A percentile compares a stretch with the other conserved stretches of the same genome.
Conservation (phyloP, 306 rosid species). For the Spatholobus suberectus region DNA sequence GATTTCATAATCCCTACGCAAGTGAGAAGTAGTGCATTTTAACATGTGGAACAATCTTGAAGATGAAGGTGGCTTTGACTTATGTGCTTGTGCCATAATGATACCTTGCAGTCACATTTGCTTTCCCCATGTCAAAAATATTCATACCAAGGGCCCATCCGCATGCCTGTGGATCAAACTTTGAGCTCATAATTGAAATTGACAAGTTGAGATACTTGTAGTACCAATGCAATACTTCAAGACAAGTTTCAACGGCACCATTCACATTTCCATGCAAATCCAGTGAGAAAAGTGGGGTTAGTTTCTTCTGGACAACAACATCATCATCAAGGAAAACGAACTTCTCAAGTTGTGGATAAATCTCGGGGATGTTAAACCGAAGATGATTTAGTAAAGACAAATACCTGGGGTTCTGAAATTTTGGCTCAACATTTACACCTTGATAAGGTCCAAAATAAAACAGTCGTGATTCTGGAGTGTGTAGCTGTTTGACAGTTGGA, state of each 20-base stretch:
- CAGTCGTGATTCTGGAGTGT: constrained; percentile 56
- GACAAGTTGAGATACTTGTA: constrained; percentile 93
- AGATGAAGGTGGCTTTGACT: constrained; percentile 76
- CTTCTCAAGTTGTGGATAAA: constrained; percentile 92
- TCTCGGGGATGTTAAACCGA: constrained; percentile 91
- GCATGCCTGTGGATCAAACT: constrained; percentile 89
- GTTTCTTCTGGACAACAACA: constrained; percentile 89
- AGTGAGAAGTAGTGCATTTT: constrained; percentile 60
- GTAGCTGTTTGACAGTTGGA: constrained; percentile 70
- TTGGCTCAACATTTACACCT: constrained; percentile 60
- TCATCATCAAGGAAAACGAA: constrained; percentile 92
- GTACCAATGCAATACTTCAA: constrained; percentile 86
- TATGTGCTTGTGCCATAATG: constrained; percentile 86
- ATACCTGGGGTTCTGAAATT: constrained; percentile 67
- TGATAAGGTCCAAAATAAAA: constrained; percentile 66
- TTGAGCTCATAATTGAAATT: constrained; percentile 78
- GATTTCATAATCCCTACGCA: constrained; percentile 49
- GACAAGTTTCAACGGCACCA: constrained; percentile 96
- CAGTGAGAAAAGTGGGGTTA: constrained; percentile 80
- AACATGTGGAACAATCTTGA: constrained; percentile 71
- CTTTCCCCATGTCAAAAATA: constrained; percentile 77
- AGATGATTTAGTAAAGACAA: constrained; percentile 78
- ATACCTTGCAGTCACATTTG: constrained; percentile 73
- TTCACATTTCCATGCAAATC: constrained; percentile 91
- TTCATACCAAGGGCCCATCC: constrained; percentile 98